Percentiles rank a stretch among this genome's conserved stretches.
These are phyloP conservation scores for Flueggea neowawraea DNA, from an alignment of 441 rosid genomes.

Conservation along the genomic window DNA sequence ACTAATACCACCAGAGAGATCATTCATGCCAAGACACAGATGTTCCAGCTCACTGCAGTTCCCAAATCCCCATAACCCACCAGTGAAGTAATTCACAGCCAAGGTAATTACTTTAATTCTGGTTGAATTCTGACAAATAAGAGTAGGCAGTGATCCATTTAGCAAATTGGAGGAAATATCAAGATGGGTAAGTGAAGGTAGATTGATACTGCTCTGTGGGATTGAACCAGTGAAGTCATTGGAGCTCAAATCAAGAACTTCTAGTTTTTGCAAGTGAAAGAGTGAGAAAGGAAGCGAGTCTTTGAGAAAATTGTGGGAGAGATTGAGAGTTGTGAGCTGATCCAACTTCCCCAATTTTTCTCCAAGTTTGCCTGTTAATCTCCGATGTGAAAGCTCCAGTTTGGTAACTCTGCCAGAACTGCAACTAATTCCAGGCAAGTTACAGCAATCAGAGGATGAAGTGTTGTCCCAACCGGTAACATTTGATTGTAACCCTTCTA, in stretches of 20 bases:
- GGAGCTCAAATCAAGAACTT: conserved; percentile 51
- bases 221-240: conserved; percentile 48
- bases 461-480: conserved; percentile 38
- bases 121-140: conserved; percentile 49
- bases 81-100: conserved; percentile 54
- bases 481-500: conserved; percentile 28
- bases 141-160: conserved; percentile 43
- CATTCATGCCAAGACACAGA: conserved; percentile 53
- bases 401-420: conserved; percentile 42
- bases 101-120: conserved; percentile 29
- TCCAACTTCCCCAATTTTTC: conserved; percentile 26
- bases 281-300: conserved; percentile 43
- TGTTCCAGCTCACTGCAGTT: conserved; percentile 44
- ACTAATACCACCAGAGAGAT: conserved; percentile 51
- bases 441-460: conserved; percentile 46
- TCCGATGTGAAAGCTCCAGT: conserved; percentile 35
- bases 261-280: conserved; percentile 36
- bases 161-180: conserved; percentile 46
- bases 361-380: conserved; percentile 25
- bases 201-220: conserved; percentile 28
- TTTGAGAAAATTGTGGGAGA: conserved; percentile 44
- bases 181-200: conserved; percentile 40
- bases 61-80: conserved; percentile 47
- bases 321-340: conserved; percentile 32
- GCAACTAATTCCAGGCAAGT: conserved; percentile 67